Base-by-base conservation (phyloP, 2,329 filamentous ascomycete genomes). In the Arthrinium phaeospermum region DNA sequence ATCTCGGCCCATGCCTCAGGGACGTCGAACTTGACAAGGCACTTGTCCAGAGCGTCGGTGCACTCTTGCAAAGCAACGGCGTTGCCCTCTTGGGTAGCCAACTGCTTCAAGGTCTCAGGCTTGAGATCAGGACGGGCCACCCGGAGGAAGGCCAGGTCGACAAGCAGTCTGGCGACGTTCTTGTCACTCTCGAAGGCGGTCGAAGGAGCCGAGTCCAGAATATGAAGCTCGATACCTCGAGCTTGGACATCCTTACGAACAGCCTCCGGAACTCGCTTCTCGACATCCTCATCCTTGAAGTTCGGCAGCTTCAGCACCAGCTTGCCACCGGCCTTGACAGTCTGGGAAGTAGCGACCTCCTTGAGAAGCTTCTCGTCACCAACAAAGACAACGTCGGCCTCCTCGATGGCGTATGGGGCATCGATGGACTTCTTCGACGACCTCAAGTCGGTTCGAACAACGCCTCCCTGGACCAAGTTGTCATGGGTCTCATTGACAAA, bases 221-320 rank as follows among this genome's bases (percentile, higher is more conserved):
- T 84, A 77, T 91, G 93, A 47, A 99, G 87, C 74, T 92, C 85
- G 46, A 95, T 85, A 46, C 88, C 87, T 82, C 93, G 94, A 78
- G 91, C 87, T 71, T 91, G 90, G 69, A 98, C 83, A 19, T 88
- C 86, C 82, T 93, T 94, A 79, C 93, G 91, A 75, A 96, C 89
- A 67, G 86, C 81, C 49, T 88, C 86, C 1, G 94, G 90, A 7
- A 99, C 86, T 77, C 93, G 92, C 89, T 97, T 97, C 85, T 98
- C 96, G 8, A 95, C 82, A 47, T 98, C 95, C 64, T 97, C 96
- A 70, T 94, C 90, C 84, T 97, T 98, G 81, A 94, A 90, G 76
- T 91, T 92, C 41, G 94, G 88, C 34, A 96, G 88, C 78, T 91
- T 93, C 57, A 98, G 79, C 71, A 98, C 88, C 64, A 98, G 82